A percentile compares a stretch with the other conserved stretches of the same genome.
These are phyloP conservation scores for Glycine tomentella DNA, from an alignment of 306 rosid genomes.

Conservation along the genomic window DNA sequence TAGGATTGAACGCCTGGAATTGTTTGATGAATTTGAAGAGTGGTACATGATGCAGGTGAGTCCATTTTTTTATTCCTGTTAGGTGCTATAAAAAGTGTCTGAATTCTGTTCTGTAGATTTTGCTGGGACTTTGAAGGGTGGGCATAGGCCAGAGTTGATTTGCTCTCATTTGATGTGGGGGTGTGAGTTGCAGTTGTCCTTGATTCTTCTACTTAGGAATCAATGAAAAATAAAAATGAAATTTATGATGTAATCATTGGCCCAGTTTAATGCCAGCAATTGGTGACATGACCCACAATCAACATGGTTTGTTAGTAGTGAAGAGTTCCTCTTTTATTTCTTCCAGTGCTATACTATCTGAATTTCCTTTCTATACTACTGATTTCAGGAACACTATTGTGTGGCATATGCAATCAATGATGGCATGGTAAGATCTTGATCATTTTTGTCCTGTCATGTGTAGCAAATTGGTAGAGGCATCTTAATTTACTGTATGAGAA, in stretches of 20 bases:
- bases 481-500: conserved; percentile 14
- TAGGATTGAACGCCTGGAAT: conserved; percentile 96
- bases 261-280: conserved; percentile 35
- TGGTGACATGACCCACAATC: conserved; percentile 18
- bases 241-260: conserved; percentile 11
- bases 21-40: conserved; percentile 98
- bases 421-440: conserved; percentile 67
- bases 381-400: conserved; percentile 97
- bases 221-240: neutral
- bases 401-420: conserved; percentile 93
- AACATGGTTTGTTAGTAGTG: conserved; percentile 32
- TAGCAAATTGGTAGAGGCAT: conserved; percentile 7
- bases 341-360: conserved; percentile 29
- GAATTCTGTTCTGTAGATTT: conserved; percentile 13
- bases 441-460: conserved; percentile 30
- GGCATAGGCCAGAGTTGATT: conserved; percentile 21
- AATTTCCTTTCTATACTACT: conserved; percentile 38
- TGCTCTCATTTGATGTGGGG: conserved; percentile 17
- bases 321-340: conserved; percentile 31
- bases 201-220: conserved; percentile 25
- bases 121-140: conserved; percentile 32
- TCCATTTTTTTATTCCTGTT: conserved; percentile 40
- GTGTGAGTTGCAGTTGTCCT: neutral
- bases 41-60: conserved; percentile 99
- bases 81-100: conserved; percentile 32